Base-by-base conservation (phyloP, 2,329 filamentous ascomycete genomes). In the Bretziella fagacearum region DNA sequence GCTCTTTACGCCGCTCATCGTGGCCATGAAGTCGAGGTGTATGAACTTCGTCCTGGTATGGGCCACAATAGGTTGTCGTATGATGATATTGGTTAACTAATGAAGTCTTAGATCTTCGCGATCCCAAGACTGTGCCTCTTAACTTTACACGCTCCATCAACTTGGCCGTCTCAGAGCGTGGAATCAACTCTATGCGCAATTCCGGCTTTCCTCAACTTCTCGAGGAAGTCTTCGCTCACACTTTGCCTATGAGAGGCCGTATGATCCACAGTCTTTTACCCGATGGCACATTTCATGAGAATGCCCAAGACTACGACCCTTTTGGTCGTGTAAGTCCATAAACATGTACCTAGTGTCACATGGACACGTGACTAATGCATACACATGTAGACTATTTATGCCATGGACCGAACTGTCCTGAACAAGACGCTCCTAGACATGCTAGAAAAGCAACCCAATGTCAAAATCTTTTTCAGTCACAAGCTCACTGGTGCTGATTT, bases 131-230 rank as follows among this genome's bases (percentile, higher is more conserved):
- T 1, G 77, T 79, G 25, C 87, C 89, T 2, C 70, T 96, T 52
- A 95, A 95, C 63, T 95, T 95, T 59, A 93, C 87, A 51, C 93
- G 86, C 61, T 96, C 91, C n/a, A 98, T 98, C 67, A 98, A 98
- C 59, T 66, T 98, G 47, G 89, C 91, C 18, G 69, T 98, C 1
- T 96, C 91, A 0, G 87, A 96, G 60, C 78, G 91, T 50, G 91
- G 91, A 26, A 87, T 96, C 60, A 83, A 91, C 60, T 84, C 89
- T 18, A 79, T 98, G 63, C 73, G 74, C 45, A 68, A 82, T 55
- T 76, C 83, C 1, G 74, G 76, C 22, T 72, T 78, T 26, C 64
- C 74, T 2, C 71, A 69, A 2, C 71, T 96, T 29, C 66, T 94
- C 26, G 71, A 87, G 10, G 70, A 77, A 55, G 76, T 96, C 26